Evolutionary conservation across 306 rosid species (phyloP), one percentile per base, ranked within the genome.

Genomic region (Trichosanthes truncata): DNA sequence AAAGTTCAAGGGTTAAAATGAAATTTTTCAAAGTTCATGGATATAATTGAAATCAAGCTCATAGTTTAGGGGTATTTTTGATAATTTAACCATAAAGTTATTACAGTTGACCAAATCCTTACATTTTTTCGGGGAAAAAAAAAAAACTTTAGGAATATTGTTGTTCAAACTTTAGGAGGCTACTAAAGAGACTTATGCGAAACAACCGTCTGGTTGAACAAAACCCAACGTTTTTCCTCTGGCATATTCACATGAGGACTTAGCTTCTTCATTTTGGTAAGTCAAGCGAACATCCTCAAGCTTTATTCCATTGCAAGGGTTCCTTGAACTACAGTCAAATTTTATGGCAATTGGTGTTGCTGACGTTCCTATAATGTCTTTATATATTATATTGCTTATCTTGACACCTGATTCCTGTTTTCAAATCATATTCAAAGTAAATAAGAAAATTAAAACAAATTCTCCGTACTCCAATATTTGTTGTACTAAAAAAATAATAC

Each of bases 281-380:
- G 78, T 84, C 53, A 89, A 81, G 4, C 77, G 83, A 61, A 90
- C 86, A 79, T 86, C 77, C 72, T 90, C 88, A 53, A 90, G 9
- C 33, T 52, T 82, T 77, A 90, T 77, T 4, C 69, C 69, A 3
- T 51, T 36, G 77, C 93, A 88, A 9, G 93, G 90, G 4, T 88
- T 62, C 81, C 25, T 15, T 0, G 89, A 74, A 78, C 91, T 86
- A 52, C 93, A 90, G 3, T 88, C 91, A 76, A 88, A 83, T 79
- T 72, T 90, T 81, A 90, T 84, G 17, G 93, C 91, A 40, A 90
- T 84, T 8, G n/a, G 26, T 55, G 91, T 78, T 21, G 90, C 86
- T 0, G 91, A 90, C 52, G 89, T 88, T 76, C 93, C 93, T 21
- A 45, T 60, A 10, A 90, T 88, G 73, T 77, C 87, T n/a, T 80